These are phyloP conservation scores for Pigoraptor vietnamica DNA, from an alignment of 78 protist species.

Conservation along the genomic window DNA sequence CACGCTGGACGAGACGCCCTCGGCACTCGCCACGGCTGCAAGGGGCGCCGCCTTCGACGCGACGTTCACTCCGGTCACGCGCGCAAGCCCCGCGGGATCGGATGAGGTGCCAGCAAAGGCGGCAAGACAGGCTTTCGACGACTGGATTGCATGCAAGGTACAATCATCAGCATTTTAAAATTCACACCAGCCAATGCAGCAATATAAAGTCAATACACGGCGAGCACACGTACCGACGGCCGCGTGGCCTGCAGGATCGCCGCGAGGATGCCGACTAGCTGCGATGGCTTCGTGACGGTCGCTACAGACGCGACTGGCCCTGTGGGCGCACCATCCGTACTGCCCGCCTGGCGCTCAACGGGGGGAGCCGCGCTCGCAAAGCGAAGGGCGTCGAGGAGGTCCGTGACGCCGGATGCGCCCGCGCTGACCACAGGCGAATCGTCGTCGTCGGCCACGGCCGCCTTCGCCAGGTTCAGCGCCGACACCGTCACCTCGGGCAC, in stretches of 20 bases:
- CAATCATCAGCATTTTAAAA: too few species aligned
- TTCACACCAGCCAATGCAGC: not conserved
- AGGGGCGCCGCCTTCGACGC: not conserved
- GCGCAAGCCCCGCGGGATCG: not conserved
- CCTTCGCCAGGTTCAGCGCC: not conserved
- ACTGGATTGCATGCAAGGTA: too few species aligned
- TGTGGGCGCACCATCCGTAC: not conserved
- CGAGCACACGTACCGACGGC: not conserved
- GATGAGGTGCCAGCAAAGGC: not conserved
- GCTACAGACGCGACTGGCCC: not conserved
- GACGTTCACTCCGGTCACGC: not conserved
- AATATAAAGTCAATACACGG: too few species aligned
- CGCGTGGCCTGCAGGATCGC: not conserved
- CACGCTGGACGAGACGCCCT: not conserved
- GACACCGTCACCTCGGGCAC: not conserved
- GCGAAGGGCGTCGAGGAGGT: not conserved
- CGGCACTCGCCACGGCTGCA: not conserved
- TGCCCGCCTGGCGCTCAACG: too few species aligned
- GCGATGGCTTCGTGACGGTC: not conserved
- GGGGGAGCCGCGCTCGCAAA: not conserved
- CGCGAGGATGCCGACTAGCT: not conserved
- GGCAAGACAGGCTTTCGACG: not conserved
- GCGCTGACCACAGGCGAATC: not conserved
- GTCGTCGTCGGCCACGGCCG: not conserved
- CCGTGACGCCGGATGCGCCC: not conserved